phyloP scores from a whole-genome alignment of 345 rosid genomes.

The Arabidopsis arenosa region DNA sequence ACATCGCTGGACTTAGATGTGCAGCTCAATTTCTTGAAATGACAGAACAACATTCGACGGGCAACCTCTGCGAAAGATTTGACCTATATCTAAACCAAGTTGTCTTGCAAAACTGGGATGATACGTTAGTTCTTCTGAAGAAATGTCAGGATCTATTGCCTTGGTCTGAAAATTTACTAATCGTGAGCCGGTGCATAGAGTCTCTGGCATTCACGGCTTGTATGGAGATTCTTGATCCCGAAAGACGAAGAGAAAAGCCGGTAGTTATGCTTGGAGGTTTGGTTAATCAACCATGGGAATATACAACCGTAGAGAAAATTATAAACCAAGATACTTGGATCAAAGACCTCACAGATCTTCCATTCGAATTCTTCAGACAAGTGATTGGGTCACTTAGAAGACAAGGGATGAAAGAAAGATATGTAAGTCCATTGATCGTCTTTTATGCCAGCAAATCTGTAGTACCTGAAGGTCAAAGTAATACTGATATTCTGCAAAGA shows the following conservation, averaged over 20 bases:
- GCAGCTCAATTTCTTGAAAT: slow-evolving; percentile 82
- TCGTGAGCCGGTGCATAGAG: slow-evolving; percentile 79
- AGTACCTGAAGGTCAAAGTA: slow-evolving; percentile 48
- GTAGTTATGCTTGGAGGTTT: slow-evolving; percentile 59
- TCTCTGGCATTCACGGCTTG: slow-evolving; percentile 86
- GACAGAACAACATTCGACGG: slow-evolving; percentile 61
- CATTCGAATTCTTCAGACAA: slow-evolving; percentile 71
- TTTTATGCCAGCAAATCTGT: slow-evolving; percentile 69
- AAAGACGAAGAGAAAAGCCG: slow-evolving; percentile 64
- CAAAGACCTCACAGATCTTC: slow-evolving; percentile 72
- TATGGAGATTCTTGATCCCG: slow-evolving; percentile 92
- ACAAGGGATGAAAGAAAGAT: slow-evolving; percentile 88
- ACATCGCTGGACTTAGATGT: slow-evolving; percentile 69
- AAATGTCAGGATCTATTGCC: slow-evolving; percentile 9
- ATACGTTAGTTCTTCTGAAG: slow-evolving; percentile 66
- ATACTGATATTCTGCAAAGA: slow-evolving; percentile 51
- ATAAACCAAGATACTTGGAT: slow-evolving; percentile 69
- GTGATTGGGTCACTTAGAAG: slow-evolving; percentile 73
- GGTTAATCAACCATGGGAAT: slow-evolving; percentile 60
- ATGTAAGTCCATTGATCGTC: slow-evolving; percentile 65
- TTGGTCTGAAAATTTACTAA: slow-evolving; percentile 43
- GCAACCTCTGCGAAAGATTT: slow-evolving; percentile 73
- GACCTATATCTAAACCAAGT: slow-evolving; percentile 83
- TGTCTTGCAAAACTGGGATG: slow-evolving; percentile 80
- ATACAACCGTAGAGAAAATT: slow-evolving; percentile 50